A percentile compares a stretch with the other conserved stretches of the same genome.
Conservation (phyloP, 257 asterid species). For the Lavandula angustifolia region DNA sequence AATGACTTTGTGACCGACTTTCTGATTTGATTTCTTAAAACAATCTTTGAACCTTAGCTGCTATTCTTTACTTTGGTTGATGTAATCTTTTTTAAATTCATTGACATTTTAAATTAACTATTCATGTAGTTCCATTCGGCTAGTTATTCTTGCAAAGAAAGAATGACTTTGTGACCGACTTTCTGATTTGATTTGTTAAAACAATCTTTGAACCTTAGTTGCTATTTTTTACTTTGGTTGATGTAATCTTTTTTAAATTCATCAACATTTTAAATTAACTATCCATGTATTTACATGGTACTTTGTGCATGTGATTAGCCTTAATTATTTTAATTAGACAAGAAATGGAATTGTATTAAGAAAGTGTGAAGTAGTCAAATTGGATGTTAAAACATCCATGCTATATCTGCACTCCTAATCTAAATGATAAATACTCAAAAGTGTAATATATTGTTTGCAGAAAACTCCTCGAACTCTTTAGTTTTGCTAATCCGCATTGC, state of each 20-base stretch:
- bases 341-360: not conserved
- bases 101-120: constrained; percentile 12
- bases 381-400: not conserved
- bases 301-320: constrained; percentile 31
- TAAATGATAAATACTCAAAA: too few species aligned
- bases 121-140: not conserved
- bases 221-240: constrained; percentile 23
- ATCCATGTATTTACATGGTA: constrained; percentile 12
- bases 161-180: not conserved
- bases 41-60: not conserved
- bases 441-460: not conserved
- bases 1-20: not conserved
- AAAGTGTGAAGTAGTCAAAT: not conserved
- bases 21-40: constrained; percentile 12
- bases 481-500: not conserved
- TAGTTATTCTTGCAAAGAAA: not conserved
- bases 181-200: constrained; percentile 14
- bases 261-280: constrained; percentile 11
- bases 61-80: constrained; percentile 23
- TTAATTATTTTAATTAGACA: not conserved
- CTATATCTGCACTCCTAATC: not conserved
- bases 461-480: not conserved
- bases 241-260: constrained; percentile 8
- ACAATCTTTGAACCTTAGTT: not conserved
- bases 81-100: constrained; percentile 8